These are phyloP conservation scores for Monosporascus sp. DNA, from an alignment of 2,329 filamentous ascomycete genomes.

Conservation along the genomic window DNA sequence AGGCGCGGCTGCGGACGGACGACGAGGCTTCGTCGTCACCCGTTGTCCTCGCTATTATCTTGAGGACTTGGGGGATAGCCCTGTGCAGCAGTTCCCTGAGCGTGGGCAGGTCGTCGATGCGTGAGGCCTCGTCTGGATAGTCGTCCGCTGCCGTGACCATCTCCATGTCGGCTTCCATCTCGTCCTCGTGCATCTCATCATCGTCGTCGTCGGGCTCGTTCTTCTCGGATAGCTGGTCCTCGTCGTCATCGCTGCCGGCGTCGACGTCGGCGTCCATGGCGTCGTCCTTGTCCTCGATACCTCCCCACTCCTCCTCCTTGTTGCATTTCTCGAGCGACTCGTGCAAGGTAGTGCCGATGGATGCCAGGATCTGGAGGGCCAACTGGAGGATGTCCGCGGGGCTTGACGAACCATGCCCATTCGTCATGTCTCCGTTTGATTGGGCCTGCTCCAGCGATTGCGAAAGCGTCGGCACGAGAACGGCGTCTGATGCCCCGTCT, in stretches of 20 bases:
- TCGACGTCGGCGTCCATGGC: constrained; percentile 32
- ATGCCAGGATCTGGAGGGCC: constrained; percentile 58
- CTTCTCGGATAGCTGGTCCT: constrained; percentile 33
- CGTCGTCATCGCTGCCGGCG: constrained; percentile 34
- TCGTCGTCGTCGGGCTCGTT: constrained; percentile 35
- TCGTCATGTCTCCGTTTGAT: constrained; percentile 19
- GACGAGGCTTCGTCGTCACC: constrained; percentile 33
- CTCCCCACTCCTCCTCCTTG: constrained; percentile 35
- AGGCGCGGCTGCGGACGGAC: constrained; percentile 46
- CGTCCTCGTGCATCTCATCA: constrained; percentile 52
- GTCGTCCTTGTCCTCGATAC: constrained; percentile 29
- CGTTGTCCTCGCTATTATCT: constrained; percentile 3
- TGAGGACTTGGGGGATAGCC: constrained; percentile 44
- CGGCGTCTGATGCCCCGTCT: constrained; percentile 45
- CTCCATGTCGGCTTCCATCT: constrained; percentile 60
- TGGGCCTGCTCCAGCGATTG: constrained; percentile 31
- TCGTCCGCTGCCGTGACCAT: constrained; percentile 50
- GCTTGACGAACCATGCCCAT: constrained; percentile 34
- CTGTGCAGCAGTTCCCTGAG: constrained; percentile 42
- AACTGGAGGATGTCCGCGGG: constrained; percentile 45
- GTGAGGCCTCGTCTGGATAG: constrained; percentile 35
- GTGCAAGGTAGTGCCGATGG: constrained; percentile 57
- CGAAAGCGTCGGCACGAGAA: constrained; percentile 41
- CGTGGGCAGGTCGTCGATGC: constrained; percentile 49
- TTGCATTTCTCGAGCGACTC: constrained; percentile 43